These are phyloP conservation scores for Cladorrhinum sp. DNA, from an alignment of 2,329 filamentous ascomycete genomes.

Conservation along the genomic window DNA sequence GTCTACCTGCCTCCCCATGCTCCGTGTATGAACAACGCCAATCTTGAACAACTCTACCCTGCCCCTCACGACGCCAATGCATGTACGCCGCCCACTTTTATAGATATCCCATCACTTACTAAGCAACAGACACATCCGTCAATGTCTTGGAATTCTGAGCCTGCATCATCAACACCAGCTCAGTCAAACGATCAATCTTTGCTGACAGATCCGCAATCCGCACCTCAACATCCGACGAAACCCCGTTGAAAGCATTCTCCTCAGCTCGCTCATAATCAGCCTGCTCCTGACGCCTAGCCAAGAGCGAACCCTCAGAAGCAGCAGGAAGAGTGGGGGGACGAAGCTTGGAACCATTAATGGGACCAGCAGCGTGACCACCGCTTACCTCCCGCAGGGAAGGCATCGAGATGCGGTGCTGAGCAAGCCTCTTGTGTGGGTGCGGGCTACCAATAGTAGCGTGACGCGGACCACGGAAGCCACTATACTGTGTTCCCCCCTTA, in stretches of 20 bases:
- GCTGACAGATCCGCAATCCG: slow-evolving; percentile 52
- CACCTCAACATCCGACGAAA: slow-evolving; percentile 41
- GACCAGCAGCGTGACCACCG: not conserved
- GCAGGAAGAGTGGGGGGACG: not conserved
- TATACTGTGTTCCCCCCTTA: slow-evolving; percentile 41
- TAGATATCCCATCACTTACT: not conserved
- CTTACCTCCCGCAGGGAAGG: slow-evolving; percentile 11
- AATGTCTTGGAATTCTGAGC: slow-evolving; percentile 25
- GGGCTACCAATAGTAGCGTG: slow-evolving; percentile 35
- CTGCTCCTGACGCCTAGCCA: slow-evolving; percentile 7
- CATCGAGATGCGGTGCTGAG: slow-evolving; percentile 5
- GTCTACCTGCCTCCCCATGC: not conserved
- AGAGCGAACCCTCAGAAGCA: not conserved
- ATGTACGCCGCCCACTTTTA: no score
- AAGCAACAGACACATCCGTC: slow-evolving; percentile 19
- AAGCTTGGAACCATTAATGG: not conserved
- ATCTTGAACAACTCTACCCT: not conserved
- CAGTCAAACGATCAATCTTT: slow-evolving; percentile 59
- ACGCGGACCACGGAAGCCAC: slow-evolving; percentile 47
- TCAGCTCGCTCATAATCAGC: slow-evolving; percentile 23
- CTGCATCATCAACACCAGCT: slow-evolving; percentile 51
- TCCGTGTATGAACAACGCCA: not conserved
- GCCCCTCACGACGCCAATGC: no score
- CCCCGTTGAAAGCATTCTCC: slow-evolving; percentile 27
- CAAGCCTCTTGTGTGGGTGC: slow-evolving; percentile 16